A percentile compares a stretch with the other conserved stretches of the same genome.
phyloP scores from a whole-genome alignment of 768 basidiomycete species.

The Podaxis pistillaris region DNA sequence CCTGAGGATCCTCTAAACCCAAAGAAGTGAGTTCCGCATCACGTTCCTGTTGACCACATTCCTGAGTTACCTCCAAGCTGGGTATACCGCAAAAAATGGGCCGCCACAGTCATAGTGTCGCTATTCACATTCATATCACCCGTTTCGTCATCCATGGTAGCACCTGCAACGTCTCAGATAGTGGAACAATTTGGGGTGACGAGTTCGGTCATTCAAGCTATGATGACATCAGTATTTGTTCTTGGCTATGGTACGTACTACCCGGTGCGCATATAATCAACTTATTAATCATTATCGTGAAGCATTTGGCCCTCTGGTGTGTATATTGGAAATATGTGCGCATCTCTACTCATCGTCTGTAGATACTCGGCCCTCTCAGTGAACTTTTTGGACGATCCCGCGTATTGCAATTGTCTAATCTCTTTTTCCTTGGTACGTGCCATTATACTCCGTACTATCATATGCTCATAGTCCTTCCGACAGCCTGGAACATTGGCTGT shows the following conservation, averaged over 20 bases:
- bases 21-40: conserved; percentile 43
- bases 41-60: background rate
- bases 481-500: conserved; percentile 62
- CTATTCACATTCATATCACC: conserved; percentile 68
- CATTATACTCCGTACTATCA: background rate
- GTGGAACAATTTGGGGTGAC: conserved; percentile 55
- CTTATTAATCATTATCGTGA: background rate
- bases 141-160: conserved; percentile 72
- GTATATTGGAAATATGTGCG: conserved; percentile 9
- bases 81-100: conserved; percentile 60
- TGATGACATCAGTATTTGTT: conserved; percentile 56
- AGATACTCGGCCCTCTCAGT: conserved; percentile 60
- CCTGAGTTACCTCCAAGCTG: conserved; percentile 38
- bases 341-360: background rate
- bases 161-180: conserved; percentile 57
- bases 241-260: conserved; percentile 52
- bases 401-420: conserved; percentile 62
- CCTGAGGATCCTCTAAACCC: conserved; percentile 59
- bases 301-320: conserved; percentile 54
- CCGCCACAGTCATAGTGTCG: conserved; percentile 60
- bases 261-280: background rate
- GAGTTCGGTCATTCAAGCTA: conserved; percentile 43
- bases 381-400: conserved; percentile 69
- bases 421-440: conserved; percentile 57
- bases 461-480: background rate